phyloP scores from a whole-genome alignment of 129 eudicot genomes.

The Artemisia tridentata region DNA sequence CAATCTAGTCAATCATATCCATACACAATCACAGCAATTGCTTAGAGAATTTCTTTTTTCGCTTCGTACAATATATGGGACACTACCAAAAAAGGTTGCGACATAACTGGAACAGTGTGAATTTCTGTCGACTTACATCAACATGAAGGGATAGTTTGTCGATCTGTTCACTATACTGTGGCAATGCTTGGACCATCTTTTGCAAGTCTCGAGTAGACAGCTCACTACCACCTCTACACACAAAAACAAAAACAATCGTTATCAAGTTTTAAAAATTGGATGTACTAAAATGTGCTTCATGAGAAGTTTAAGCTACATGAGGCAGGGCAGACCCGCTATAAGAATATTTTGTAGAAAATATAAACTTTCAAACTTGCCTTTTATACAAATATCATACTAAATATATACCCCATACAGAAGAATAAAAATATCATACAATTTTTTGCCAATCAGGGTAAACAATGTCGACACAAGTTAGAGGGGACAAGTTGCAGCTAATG shows the following conservation, averaged over 20 bases:
- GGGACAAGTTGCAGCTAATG: not conserved
- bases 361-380: not conserved
- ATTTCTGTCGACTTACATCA: conserved; percentile 65
- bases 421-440: not conserved
- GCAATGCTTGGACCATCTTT: conserved; percentile 95
- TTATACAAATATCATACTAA: not conserved
- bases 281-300: conserved; percentile 1
- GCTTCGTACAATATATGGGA: not conserved
- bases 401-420: not conserved
- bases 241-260: conserved; percentile 8
- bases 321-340: not conserved
- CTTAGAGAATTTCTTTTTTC: conserved; percentile 13
- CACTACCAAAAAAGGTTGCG: not conserved
- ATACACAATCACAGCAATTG: conserved; percentile 8
- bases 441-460: not conserved
- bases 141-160: conserved; percentile 95
- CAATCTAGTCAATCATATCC: conserved; percentile 52
- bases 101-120: conserved; percentile 7
- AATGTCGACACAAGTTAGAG: not conserved
- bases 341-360: not conserved
- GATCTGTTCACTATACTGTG: conserved; percentile 94
- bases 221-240: conserved; percentile 69
- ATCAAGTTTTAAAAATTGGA: conserved; percentile 4
- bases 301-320: conserved; percentile 2
- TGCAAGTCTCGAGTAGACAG: conserved; percentile 92